Conservation (phyloP, 352 stramenopile genomes). For the Thalassiosira livingstoniorum region DNA sequence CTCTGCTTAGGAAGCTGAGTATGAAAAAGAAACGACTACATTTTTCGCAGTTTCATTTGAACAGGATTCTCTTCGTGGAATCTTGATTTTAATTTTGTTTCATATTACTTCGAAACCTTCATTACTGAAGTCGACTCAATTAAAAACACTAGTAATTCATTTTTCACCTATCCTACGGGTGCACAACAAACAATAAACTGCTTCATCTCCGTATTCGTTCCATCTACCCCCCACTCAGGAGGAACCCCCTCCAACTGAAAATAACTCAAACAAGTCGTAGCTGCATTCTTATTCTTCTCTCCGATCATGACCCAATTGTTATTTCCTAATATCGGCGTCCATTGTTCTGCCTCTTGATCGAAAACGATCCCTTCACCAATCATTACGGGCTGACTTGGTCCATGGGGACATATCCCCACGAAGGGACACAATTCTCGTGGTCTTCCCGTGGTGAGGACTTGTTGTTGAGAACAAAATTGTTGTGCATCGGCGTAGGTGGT, state of each 20-base stretch:
- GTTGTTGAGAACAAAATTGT: no score
- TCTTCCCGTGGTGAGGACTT: conserved; percentile 12
- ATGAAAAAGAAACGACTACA: no score
- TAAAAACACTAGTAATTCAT: no score
- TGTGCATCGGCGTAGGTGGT: no score
- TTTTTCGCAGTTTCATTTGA: no score
- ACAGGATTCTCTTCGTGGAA: no score
- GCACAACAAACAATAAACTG: conserved; percentile 40
- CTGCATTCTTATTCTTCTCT: conserved; percentile 24
- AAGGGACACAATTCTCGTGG: conserved; percentile 41
- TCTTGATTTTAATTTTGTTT: no score
- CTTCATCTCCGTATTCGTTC: conserved; percentile 25
- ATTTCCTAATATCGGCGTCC: conserved; percentile 15
- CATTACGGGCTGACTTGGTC: conserved; percentile 35
- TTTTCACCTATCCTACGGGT: conserved; percentile 39
- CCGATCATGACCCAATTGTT: conserved; percentile 29
- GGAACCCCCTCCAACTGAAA: conserved; percentile 9
- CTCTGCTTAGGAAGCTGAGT: no score
- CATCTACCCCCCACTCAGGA: conserved; percentile 36
- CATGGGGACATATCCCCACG: conserved; percentile 38
- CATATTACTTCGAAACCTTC: no score
- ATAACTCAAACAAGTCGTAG: conserved; percentile 34
- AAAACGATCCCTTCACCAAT: no score
- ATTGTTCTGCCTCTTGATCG: conserved; percentile 39
- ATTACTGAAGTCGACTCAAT: no score